Evolutionary conservation across 2,329 filamentous ascomycete species (phyloP).

Genomic region (Neonectria sp.): DNA sequence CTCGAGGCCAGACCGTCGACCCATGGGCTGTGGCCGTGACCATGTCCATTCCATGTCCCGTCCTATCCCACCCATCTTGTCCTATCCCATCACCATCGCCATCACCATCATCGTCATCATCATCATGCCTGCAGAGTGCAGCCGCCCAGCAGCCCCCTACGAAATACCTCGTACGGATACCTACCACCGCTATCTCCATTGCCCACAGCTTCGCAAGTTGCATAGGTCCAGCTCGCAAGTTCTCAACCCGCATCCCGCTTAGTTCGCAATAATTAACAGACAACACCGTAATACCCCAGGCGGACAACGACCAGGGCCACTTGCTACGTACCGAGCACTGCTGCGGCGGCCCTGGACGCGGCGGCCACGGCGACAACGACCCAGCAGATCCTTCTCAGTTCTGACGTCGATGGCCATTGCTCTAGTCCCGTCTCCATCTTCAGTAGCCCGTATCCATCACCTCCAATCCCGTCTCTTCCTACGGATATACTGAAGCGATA

Average conservation of each 20-base stretch:
- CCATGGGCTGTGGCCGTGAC: background rate
- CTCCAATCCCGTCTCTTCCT: constrained; percentile 3
- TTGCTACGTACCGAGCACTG: background rate
- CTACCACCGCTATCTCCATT: background rate
- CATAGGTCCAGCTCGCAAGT: constrained; percentile 5
- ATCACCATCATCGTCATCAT: background rate
- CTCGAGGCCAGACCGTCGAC: constrained; percentile 17
- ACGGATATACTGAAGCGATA: background rate
- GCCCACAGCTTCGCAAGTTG: constrained; percentile 1
- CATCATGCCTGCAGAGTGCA: too few relatives aligned
- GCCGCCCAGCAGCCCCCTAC: too few relatives aligned
- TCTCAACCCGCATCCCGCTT: constrained; percentile 3
- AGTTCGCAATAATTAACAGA: background rate
- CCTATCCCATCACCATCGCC: background rate
- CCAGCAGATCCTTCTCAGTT: constrained; percentile 2
- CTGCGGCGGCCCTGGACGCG: constrained; percentile 14
- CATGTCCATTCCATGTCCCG: constrained; percentile 18
- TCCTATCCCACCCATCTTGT: background rate
- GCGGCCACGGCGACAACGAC: constrained; percentile 21
- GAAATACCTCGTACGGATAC: background rate
- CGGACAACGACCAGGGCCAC: constrained; percentile 3
- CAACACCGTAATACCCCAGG: background rate
- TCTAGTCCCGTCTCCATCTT: background rate
- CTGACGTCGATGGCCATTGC: constrained; percentile 22
- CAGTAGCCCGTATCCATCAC: background rate